Evolutionary conservation across 1,284 basidiomycete species (phyloP).

Genomic region (Moesziomyces sp.): DNA sequence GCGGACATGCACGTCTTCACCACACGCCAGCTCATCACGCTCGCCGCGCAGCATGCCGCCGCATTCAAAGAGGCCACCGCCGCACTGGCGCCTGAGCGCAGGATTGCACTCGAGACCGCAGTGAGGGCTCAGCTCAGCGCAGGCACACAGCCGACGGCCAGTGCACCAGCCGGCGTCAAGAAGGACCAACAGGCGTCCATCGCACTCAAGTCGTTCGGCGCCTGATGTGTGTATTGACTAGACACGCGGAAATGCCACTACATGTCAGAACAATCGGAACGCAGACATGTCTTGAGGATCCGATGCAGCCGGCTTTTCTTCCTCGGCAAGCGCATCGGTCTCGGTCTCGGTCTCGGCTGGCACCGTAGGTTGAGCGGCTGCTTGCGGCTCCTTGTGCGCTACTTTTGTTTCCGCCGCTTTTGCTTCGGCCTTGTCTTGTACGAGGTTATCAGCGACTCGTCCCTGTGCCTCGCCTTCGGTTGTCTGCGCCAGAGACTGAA

Average conservation of each 20-base stretch:
- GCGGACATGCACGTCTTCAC: slow-evolving; percentile 74
- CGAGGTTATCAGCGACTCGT: too few species aligned
- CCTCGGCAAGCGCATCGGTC: too few species aligned
- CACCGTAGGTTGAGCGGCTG: too few species aligned
- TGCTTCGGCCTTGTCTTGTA: too few species aligned
- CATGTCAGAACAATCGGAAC: too few species aligned
- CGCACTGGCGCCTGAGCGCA: slow-evolving; percentile 74
- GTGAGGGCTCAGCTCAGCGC: slow-evolving; percentile 69
- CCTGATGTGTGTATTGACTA: not conserved
- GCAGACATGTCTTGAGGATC: too few species aligned
- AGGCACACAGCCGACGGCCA: slow-evolving; percentile 1
- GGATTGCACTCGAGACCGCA: slow-evolving; percentile 79
- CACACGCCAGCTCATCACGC: slow-evolving; percentile 79
- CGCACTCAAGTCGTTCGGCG: slow-evolving; percentile 52
- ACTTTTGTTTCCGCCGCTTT: too few species aligned
- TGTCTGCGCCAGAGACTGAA: slow-evolving; percentile 43
- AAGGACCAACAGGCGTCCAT: slow-evolving; percentile 17
- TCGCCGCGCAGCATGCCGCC: slow-evolving; percentile 79
- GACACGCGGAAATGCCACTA: too few species aligned
- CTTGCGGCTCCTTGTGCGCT: too few species aligned
- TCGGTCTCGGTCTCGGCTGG: too few species aligned
- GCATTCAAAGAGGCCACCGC: slow-evolving; percentile 88
- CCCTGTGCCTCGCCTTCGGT: too few species aligned
- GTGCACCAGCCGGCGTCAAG: not conserved
- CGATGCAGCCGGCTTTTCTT: too few species aligned